Evolutionary conservation across 805 yeast species (phyloP).

Genomic region (Candida nitratophila): DNA sequence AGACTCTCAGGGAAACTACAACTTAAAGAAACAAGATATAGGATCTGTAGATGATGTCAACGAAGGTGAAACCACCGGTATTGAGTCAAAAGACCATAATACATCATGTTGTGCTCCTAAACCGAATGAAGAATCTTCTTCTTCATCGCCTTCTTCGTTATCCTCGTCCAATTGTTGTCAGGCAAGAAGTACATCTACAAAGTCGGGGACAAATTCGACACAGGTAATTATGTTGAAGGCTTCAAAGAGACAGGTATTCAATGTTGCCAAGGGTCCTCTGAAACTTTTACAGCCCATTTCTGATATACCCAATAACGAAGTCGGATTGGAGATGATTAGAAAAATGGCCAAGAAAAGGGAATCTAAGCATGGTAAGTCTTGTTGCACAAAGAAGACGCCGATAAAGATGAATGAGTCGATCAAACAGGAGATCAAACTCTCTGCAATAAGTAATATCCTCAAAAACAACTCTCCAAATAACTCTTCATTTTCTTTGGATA

Average conservation of each 20-base stretch:
- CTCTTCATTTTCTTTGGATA: too few species aligned
- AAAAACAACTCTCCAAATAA: neutral
- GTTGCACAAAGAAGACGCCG: conserved; percentile 4
- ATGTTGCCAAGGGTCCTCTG: conserved; percentile 27
- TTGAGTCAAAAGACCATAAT: neutral
- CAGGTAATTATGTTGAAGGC: conserved; percentile 26
- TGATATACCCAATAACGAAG: conserved; percentile 25
- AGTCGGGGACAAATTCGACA: neutral
- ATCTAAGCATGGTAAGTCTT: conserved; percentile 10
- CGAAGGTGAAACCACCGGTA: neutral
- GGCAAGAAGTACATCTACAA: neutral
- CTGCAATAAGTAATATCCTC: neutral
- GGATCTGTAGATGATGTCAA: neutral
- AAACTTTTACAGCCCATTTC: conserved; percentile 26
- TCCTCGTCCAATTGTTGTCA: too few species aligned
- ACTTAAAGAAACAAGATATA: neutral
- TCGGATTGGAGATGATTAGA: conserved; percentile 23
- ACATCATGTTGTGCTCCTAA: neutral
- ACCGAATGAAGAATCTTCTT: too few species aligned
- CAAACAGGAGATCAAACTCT: neutral
- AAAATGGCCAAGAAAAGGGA: conserved; percentile 11
- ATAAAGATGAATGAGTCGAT: neutral
- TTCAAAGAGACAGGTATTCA: conserved; percentile 27
- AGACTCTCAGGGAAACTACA: neutral
- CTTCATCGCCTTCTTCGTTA: too few species aligned